Conservation (phyloP, 2,329 filamentous ascomycete genomes). For the Mycogone perniciosa region DNA sequence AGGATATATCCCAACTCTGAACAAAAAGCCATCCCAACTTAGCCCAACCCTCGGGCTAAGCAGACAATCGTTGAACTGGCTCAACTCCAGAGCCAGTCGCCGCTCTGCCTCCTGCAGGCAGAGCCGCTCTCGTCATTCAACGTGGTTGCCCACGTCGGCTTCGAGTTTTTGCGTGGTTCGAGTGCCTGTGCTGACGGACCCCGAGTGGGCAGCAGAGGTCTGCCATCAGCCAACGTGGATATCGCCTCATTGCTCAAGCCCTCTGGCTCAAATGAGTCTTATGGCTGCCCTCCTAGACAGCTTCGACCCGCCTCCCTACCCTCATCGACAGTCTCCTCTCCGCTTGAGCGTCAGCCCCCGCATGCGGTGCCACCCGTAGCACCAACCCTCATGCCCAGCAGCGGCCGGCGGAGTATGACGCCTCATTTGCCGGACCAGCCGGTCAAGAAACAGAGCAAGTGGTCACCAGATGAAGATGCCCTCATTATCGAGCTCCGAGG, state of each 20-base stretch:
- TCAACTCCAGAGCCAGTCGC: constrained; percentile 37
- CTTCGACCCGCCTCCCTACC: constrained; percentile 21
- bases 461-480: constrained; percentile 90
- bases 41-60: constrained; percentile 12
- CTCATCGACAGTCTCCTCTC: constrained; percentile 12
- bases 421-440: constrained; percentile 58
- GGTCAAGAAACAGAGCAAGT: constrained; percentile 93
- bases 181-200: constrained; percentile 24
- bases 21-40: not conserved
- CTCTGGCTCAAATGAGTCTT: constrained; percentile 66
- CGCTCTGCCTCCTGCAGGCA: constrained; percentile 37
- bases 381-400: constrained; percentile 26
- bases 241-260: constrained; percentile 83
- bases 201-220: constrained; percentile 21
- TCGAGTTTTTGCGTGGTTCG: constrained; percentile 24
- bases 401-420: constrained; percentile 28
- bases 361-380: constrained; percentile 25
- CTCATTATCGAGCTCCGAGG: constrained; percentile 87
- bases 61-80: constrained; percentile 31
- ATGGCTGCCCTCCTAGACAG: constrained; percentile 37
- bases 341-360: constrained; percentile 20
- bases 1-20: too few relatives aligned
- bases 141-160: constrained; percentile 22
- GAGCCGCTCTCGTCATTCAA: constrained; percentile 29
- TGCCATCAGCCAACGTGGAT: constrained; percentile 73